These are phyloP conservation scores for Alectoria sarmentosa DNA, from an alignment of 495 filamentous ascomycete genomes.

Conservation along the genomic window DNA sequence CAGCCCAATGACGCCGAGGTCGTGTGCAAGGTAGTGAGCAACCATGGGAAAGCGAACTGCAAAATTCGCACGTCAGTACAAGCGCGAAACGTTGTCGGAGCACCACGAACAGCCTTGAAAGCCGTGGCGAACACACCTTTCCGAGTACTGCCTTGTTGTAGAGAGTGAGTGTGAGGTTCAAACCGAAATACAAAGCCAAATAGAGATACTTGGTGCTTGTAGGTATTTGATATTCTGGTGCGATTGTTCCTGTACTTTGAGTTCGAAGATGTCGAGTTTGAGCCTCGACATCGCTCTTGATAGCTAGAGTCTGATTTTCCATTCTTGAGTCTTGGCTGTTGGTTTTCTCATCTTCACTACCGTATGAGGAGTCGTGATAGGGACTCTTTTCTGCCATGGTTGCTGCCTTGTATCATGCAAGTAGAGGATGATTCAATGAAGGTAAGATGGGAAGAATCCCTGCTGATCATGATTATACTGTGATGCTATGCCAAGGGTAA, in stretches of 20 bases:
- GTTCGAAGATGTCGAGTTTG: background rate
- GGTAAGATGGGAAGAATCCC: background rate
- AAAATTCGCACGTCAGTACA: background rate
- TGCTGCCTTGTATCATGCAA: background rate
- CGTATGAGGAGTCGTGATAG: constrained; percentile 5
- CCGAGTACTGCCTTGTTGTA: constrained; percentile 52
- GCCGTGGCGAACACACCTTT: constrained; percentile 32
- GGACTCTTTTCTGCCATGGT: constrained; percentile 1
- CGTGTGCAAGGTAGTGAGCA: constrained; percentile 49
- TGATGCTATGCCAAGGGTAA: background rate
- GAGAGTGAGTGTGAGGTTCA: constrained; percentile 48
- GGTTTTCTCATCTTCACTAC: constrained; percentile 3
- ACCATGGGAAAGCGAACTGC: constrained; percentile 42
- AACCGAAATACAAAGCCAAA: constrained; percentile 43
- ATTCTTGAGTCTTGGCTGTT: constrained; percentile 4
- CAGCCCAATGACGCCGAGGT: constrained; percentile 45
- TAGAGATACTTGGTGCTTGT: constrained; percentile 38
- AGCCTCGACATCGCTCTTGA: constrained; percentile 10
- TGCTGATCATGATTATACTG: background rate
- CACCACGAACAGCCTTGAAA: background rate
- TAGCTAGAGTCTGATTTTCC: background rate
- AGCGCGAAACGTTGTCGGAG: background rate
- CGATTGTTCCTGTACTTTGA: background rate
- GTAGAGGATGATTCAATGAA: background rate
- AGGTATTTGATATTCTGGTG: constrained; percentile 26